Evolutionary conservation across 78 protist species (phyloP), one percentile per base, ranked within the genome.

Genomic region (Planoprotostelium fungivorum): DNA sequence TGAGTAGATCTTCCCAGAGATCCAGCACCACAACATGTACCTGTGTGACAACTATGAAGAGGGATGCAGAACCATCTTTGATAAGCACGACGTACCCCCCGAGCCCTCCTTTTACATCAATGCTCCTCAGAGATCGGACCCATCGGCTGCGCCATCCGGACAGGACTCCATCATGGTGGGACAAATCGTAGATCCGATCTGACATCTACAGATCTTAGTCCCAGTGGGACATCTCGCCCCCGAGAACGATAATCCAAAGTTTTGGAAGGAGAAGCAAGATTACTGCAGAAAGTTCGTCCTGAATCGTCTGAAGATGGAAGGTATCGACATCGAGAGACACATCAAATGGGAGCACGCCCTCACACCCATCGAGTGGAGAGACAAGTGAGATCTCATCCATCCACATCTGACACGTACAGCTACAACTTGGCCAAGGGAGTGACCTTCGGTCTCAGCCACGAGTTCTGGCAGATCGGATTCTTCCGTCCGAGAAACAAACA

Each of bases 71-170:
- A 63, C 38, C n/a, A 88, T 88, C 31, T 88, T 88, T 35, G 1
- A 23, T 1, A 1, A 63, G 35, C 89, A 63, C 86, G 38, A 38
- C 9, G 85, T 88, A n/a, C 89, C 89, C 89, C 9, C 31, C 34
- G 89, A 38, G 38, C 89, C 89, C 0, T 88, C 89, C 34, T 88
- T 88, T 83, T 88, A 88, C 89, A 83, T 88, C 89, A 88, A 88
- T 38, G 89, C 63, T 31, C 89, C 89, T 0, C 35, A 35, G 0
- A 29, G 89, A 28, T 34, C 35, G 85, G 89, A 88, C 84, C 1
- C 89, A 1, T 1, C 89, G 36, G 84, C 84, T 0, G 89, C 89
- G 38, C 89, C 89, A 0, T 29, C 83, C 0, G 89, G 89, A 36
- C 38, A 51, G 1, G 89, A 88, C 37, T 35, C 89, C 10, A 35